Evolutionary conservation across 768 basidiomycete species (phyloP).

Genomic region (Coprinopsis cinerea): DNA sequence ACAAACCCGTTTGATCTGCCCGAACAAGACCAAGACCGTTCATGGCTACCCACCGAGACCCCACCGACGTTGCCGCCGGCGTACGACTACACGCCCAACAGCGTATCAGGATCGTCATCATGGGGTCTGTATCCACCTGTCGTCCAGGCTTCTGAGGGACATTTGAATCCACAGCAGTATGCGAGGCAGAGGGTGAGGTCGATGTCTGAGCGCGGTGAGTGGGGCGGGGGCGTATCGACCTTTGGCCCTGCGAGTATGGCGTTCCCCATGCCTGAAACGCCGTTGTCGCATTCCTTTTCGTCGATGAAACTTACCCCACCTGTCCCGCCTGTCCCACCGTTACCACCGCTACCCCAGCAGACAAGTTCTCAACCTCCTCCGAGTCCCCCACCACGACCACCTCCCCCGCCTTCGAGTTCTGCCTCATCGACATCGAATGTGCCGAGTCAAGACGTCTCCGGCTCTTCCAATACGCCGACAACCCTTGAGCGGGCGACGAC

Average conservation of each 20-base stretch:
- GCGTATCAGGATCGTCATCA: not conserved
- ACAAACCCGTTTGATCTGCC: constrained; percentile 1
- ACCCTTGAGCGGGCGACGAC: not conserved
- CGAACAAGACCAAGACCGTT: not conserved
- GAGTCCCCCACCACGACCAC: not conserved
- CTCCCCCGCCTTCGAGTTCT: not conserved
- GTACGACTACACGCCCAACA: not conserved
- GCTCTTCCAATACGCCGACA: not conserved
- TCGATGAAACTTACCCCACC: too few species aligned
- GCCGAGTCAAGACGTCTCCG: not conserved
- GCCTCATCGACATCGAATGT: not conserved
- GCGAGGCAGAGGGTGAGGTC: not conserved
- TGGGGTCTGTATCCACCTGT: not conserved
- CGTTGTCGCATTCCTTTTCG: not conserved
- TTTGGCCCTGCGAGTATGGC: not conserved
- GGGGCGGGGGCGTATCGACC: not conserved
- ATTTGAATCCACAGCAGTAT: not conserved
- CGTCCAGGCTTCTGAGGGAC: too few species aligned
- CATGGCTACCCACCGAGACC: not conserved
- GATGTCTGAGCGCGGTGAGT: not conserved
- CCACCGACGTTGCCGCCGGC: not conserved
- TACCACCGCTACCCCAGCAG: constrained; percentile 2
- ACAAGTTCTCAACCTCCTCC: not conserved
- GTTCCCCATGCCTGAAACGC: not conserved
- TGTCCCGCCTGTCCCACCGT: not conserved